Evolutionary conservation across 768 basidiomycete species (phyloP), one percentile per base, ranked within the genome.

Genomic region (Lactarius indigo): DNA sequence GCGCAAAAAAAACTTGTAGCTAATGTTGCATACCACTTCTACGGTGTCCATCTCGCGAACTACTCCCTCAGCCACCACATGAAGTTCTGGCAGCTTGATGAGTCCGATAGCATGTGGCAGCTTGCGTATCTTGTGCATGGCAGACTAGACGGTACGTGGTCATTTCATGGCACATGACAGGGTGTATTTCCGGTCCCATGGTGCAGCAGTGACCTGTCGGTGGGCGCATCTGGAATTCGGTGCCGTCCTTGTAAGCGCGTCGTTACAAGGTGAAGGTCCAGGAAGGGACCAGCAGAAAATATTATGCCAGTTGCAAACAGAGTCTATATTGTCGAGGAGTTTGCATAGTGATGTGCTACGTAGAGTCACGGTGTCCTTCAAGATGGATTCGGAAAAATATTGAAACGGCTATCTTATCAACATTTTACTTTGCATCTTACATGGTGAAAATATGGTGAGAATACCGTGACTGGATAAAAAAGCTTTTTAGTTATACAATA

Each of bases 171-270:
- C 57, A 60, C 42, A 20, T 61, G 26, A 63, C 28, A 26, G 33
- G 10, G 10, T 33, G 44, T 9, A 7, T 28, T 15, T 42, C 18
- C 72, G 96, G 92, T 96, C 96, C 26, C 96, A 98, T 75, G 94
- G 96, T 73, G 94, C 94, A n/a, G 87, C 96, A 0, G 83, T 97
- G 37, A 86, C 93, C 72, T 97, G 17, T 85, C 85, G 10, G 61
- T 98, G 94, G 91, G 94, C 94, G 1, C 94, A 96, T 74, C 94
- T 96, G 5, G 89, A 95, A 76, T 95, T 94, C 65, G 96, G 94
- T 4, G 84, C 87, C 1, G 85, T 97, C 61, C 80, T 98, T 63
- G 94, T 94, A 0, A 92, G 91, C 3, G 85, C 87, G 5, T 94
- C 91, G 1, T 94, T 95, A 91, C 91, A 35, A 35, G 0, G 91